Evolutionary conservation across 768 basidiomycete species (phyloP).

Genomic region (Russula foetens): DNA sequence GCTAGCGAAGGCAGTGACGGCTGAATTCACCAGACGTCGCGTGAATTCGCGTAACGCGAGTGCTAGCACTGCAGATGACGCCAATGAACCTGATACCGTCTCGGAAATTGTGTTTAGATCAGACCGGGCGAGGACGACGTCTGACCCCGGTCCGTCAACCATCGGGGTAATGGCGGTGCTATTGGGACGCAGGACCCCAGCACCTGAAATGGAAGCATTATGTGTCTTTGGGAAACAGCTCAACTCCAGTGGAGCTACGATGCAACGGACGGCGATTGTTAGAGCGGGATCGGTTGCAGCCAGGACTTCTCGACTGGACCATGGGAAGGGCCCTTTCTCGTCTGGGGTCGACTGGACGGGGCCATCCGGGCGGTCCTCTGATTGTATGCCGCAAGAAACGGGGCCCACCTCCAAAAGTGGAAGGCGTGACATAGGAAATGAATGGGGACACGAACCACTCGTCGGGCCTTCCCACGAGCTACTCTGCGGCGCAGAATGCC

Average conservation of each 20-base stretch:
- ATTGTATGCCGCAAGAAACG: not conserved
- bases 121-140: not conserved
- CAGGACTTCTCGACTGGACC: conserved; percentile 21
- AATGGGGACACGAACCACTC: not conserved
- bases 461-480: conserved; percentile 4
- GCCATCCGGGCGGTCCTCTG: not conserved
- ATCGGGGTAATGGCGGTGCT: not conserved
- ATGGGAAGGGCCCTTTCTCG: not conserved
- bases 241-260: conserved; percentile 1
- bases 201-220: not conserved
- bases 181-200: not conserved
- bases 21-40: conserved; percentile 1
- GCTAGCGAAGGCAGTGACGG: conserved; percentile 1
- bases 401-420: conserved; percentile 9
- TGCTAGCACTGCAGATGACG: conserved; percentile 9
- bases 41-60: conserved; percentile 14
- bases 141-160: not conserved
- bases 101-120: not conserved
- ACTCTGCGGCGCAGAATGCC: not conserved
- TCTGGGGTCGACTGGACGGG: not conserved
- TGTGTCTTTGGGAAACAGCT: not conserved
- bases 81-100: not conserved
- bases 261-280: conserved; percentile 21
- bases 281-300: conserved; percentile 25
- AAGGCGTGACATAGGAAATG: not conserved